Conservation (phyloP, 2,329 filamentous ascomycete genomes). For the Stachybotrys elegans region DNA sequence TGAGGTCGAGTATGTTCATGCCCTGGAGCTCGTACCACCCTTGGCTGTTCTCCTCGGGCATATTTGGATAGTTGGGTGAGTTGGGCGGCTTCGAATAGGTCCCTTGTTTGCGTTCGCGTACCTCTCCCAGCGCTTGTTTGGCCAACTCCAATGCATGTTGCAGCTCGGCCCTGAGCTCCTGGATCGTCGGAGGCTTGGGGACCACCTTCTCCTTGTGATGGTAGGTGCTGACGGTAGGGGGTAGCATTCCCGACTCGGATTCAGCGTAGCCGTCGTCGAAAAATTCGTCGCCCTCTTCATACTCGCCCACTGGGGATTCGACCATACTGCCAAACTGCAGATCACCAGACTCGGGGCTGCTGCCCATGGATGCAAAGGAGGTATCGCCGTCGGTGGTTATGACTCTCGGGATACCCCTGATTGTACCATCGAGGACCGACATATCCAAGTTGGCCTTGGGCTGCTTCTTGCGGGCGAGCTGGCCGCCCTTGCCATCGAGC, state of each 20-base stretch:
- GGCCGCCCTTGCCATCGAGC: slow-evolving; percentile 86
- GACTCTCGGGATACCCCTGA: slow-evolving; percentile 28
- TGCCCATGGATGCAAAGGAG: slow-evolving; percentile 54
- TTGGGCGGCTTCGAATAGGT: slow-evolving; percentile 21
- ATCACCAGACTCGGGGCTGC: slow-evolving; percentile 49
- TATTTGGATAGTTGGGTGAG: slow-evolving; percentile 27
- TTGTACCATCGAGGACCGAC: slow-evolving; percentile 39
- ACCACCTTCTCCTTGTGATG: slow-evolving; percentile 77
- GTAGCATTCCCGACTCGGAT: slow-evolving; percentile 73
- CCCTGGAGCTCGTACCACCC: slow-evolving; percentile 86
- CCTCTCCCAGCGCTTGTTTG: slow-evolving; percentile 60
- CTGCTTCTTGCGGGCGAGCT: slow-evolving; percentile 69
- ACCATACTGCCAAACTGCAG: slow-evolving; percentile 33
- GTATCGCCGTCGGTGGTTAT: slow-evolving; percentile 49
- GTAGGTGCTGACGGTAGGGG: slow-evolving; percentile 97
- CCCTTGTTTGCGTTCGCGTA: slow-evolving; percentile 33
- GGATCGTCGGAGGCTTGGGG: slow-evolving; percentile 76
- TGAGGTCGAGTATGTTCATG: slow-evolving; percentile 84
- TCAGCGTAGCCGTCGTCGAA: slow-evolving; percentile 57
- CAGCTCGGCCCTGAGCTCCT: slow-evolving; percentile 63
- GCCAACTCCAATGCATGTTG: slow-evolving; percentile 68
- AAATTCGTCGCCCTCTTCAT: slow-evolving; percentile 32
- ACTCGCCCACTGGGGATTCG: slow-evolving; percentile 44
- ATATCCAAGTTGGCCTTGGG: slow-evolving; percentile 55
- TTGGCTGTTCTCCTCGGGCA: slow-evolving; percentile 44